Evolutionary conservation across 192 early-diverging fungal species (phyloP).

Genomic region (Geranomyces variabilis): DNA sequence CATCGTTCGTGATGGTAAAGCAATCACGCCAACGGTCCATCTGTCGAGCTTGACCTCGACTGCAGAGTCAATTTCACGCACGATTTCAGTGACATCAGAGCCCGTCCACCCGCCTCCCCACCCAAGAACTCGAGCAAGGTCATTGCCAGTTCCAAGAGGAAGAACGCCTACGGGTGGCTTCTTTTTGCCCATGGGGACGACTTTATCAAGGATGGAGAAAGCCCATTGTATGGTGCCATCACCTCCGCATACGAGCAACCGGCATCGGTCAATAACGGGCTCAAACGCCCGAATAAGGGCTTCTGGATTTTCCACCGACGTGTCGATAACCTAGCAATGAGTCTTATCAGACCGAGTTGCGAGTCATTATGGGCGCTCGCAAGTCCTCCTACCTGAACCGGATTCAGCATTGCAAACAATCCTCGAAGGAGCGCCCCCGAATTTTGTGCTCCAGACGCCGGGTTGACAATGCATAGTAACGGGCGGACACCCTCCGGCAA

Average conservation of each 20-base stretch:
- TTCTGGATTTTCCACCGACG: constrained; percentile 37
- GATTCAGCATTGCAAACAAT: constrained; percentile 43
- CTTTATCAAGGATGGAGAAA: constrained; percentile 44
- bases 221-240: constrained; percentile 53
- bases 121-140: constrained; percentile 51
- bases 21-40: constrained; percentile 24
- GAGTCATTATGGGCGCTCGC: neutral
- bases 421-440: constrained; percentile 38
- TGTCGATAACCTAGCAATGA: constrained; percentile 33
- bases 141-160: constrained; percentile 58
- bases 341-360: neutral
- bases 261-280: constrained; percentile 31
- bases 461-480: constrained; percentile 49
- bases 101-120: constrained; percentile 43
- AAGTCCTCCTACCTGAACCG: constrained; percentile 37
- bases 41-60: constrained; percentile 28
- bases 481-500: constrained; percentile 18
- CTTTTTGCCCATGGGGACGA: constrained; percentile 18
- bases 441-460: constrained; percentile 46
- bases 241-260: constrained; percentile 46
- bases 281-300: constrained; percentile 30
- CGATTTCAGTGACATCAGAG: constrained; percentile 21
- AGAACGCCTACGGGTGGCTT: constrained; percentile 45
- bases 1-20: neutral
- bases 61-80: constrained; percentile 28